Conservation (phyloP, 108 stramenopile species). For the Cyclotella cryptica region DNA sequence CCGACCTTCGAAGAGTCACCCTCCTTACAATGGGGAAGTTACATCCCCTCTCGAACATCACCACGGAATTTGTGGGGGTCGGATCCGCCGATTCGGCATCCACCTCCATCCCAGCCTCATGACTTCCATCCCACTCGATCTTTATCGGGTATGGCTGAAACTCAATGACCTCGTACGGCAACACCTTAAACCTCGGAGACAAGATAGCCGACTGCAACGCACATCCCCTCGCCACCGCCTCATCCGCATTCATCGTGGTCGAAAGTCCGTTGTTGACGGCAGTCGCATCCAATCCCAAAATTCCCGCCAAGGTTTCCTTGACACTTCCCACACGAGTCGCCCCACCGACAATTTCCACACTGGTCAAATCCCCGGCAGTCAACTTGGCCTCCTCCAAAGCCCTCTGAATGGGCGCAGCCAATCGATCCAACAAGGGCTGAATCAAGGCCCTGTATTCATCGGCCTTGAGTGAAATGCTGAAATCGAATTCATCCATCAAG, state of each 20-base stretch:
- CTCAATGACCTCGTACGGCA: conserved; percentile 95
- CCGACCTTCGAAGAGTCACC: conserved; percentile 86
- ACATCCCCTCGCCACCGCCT: conserved; percentile 95
- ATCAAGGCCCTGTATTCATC: conserved; percentile 89
- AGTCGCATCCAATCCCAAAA: conserved; percentile 73
- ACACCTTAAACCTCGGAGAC: conserved; percentile 96
- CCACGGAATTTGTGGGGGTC: conserved; percentile 81
- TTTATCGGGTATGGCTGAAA: conserved; percentile 87
- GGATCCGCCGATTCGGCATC: conserved; percentile 61
- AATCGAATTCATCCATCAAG: conserved; percentile 94
- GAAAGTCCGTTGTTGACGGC: conserved; percentile 86
- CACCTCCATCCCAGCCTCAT: conserved; percentile 64
- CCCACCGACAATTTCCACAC: conserved; percentile 97
- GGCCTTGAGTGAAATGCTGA: conserved; percentile 77
- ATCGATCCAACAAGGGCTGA: conserved; percentile 79
- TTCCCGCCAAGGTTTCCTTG: conserved; percentile 80
- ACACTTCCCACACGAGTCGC: conserved; percentile 89
- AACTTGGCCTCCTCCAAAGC: conserved; percentile 88
- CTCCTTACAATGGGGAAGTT: conserved; percentile 94
- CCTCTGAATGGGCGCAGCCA: conserved; percentile 84
- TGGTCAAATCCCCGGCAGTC: conserved; percentile 67
- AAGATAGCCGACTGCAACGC: conserved; percentile 98
- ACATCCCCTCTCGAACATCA: conserved; percentile 92
- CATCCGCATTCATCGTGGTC: conserved; percentile 99
- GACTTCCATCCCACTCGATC: conserved; percentile 90